A percentile compares a stretch with the other conserved stretches of the same genome.
These are phyloP conservation scores for Aureobasidium sp. DNA, from an alignment of 2,329 filamentous ascomycete genomes.

Conservation along the genomic window DNA sequence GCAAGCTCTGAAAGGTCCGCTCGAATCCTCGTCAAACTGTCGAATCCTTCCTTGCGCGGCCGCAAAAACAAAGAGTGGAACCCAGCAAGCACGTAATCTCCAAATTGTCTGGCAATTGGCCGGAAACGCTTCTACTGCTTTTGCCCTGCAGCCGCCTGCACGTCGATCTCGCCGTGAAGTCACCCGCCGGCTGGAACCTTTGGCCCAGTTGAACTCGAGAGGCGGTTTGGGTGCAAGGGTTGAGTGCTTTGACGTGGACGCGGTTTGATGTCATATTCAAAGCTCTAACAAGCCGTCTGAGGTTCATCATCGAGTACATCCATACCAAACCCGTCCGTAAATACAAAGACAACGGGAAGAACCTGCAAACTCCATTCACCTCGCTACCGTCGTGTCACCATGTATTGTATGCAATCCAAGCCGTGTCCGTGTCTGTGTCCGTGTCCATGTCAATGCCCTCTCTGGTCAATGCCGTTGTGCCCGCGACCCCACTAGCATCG, in stretches of 20 bases:
- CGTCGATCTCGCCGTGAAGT: background rate
- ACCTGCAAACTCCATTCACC: conserved; percentile 1
- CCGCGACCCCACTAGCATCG: too few relatives aligned
- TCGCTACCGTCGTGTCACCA: background rate
- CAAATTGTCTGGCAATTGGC: background rate
- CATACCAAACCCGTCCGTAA: background rate
- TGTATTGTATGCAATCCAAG: background rate
- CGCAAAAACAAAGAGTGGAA: conserved; percentile 6
- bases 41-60: background rate
- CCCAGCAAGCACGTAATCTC: conserved; percentile 5
- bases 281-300: background rate
- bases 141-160: background rate
- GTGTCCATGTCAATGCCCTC: background rate
- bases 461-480: background rate
- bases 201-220: background rate
- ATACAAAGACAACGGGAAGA: background rate
- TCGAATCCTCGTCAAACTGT: background rate
- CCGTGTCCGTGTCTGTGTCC: background rate
- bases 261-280: background rate
- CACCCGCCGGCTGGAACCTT: background rate
- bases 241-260: background rate
- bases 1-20: background rate
- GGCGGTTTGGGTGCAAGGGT: background rate
- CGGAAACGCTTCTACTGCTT: background rate
- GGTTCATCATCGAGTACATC: background rate